Evolutionary conservation across 352 stramenopile genomes (phyloP).

Genomic region (Globisporangium splendens): DNA sequence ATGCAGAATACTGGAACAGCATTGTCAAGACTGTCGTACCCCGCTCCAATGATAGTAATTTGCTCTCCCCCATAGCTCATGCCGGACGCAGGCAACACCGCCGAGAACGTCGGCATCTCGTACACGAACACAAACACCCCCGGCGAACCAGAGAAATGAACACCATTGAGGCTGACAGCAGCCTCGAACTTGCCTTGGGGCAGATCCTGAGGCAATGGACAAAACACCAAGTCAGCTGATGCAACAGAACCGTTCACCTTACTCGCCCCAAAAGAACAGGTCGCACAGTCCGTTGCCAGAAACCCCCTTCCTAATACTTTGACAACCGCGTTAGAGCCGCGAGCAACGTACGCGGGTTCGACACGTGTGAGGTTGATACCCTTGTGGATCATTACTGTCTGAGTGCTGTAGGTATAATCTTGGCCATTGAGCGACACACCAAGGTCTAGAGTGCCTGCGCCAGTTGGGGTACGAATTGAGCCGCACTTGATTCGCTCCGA

Average conservation of each 20-base stretch:
- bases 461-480: slow-evolving; percentile 1
- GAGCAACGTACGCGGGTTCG: slow-evolving; percentile 17
- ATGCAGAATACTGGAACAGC: slow-evolving; percentile 3
- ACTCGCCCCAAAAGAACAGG: slow-evolving; percentile 16
- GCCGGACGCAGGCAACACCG: background rate
- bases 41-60: slow-evolving; percentile 20
- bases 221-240: slow-evolving; percentile 15
- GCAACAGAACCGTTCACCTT: slow-evolving; percentile 11
- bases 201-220: slow-evolving; percentile 13
- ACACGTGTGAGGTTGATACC: slow-evolving; percentile 17
- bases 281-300: slow-evolving; percentile 7
- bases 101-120: slow-evolving; percentile 19
- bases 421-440: slow-evolving; percentile 35
- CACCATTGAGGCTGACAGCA: slow-evolving; percentile 30
- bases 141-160: slow-evolving; percentile 18
- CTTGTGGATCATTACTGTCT: slow-evolving; percentile 17
- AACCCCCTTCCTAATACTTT: slow-evolving; percentile 23
- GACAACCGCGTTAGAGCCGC: slow-evolving; percentile 16
- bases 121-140: slow-evolving; percentile 17
- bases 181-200: slow-evolving; percentile 17
- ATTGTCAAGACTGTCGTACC: slow-evolving; percentile 11
- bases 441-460: slow-evolving; percentile 5
- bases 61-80: background rate
- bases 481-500: slow-evolving; percentile 4
- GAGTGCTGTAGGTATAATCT: slow-evolving; percentile 23